Percentiles rank a stretch among this genome's conserved stretches.
These are phyloP conservation scores for Hygrophorus pudorinus DNA, from an alignment of 768 basidiomycete genomes.

Conservation along the genomic window DNA sequence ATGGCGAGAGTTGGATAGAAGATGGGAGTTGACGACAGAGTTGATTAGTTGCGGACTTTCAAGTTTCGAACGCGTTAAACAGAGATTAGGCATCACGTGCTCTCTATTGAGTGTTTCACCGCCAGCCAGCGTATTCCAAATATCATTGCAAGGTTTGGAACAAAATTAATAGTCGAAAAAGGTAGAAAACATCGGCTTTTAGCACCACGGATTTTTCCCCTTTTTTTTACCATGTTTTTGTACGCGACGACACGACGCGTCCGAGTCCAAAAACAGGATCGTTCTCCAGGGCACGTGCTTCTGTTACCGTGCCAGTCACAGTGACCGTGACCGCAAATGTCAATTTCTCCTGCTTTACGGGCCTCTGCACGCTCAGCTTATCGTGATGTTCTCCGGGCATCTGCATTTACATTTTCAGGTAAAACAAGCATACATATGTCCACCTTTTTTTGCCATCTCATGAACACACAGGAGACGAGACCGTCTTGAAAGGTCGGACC, in stretches of 20 bases:
- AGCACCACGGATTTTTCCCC: too few relatives aligned
- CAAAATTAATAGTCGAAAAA: too few relatives aligned
- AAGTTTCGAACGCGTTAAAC: too few relatives aligned
- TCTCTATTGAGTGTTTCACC: too few relatives aligned
- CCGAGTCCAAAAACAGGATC: not conserved
- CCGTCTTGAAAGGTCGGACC: slow-evolving; percentile 39
- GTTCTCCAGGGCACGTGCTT: not conserved
- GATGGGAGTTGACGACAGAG: slow-evolving; percentile 38
- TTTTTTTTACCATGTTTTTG: too few relatives aligned
- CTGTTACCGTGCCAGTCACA: not conserved
- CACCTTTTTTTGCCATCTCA: slow-evolving; percentile 3
- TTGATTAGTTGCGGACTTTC: slow-evolving; percentile 7
- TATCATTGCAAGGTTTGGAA: too few relatives aligned
- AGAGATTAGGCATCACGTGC: too few relatives aligned
- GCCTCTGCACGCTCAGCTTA: slow-evolving; percentile 69
- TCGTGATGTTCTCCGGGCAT: slow-evolving; percentile 58
- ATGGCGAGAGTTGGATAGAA: slow-evolving; percentile 15
- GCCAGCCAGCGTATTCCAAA: too few relatives aligned
- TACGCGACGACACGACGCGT: too few relatives aligned
- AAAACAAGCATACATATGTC: slow-evolving; percentile 6
- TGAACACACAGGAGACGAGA: slow-evolving; percentile 39
- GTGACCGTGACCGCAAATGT: slow-evolving; percentile 25
- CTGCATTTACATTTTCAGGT: slow-evolving; percentile 60
- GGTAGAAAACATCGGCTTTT: too few relatives aligned
- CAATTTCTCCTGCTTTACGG: slow-evolving; percentile 44